These are phyloP conservation scores for Pseudogymnoascus sp. DNA, from an alignment of 2,329 filamentous ascomycete species.

Conservation along the genomic window DNA sequence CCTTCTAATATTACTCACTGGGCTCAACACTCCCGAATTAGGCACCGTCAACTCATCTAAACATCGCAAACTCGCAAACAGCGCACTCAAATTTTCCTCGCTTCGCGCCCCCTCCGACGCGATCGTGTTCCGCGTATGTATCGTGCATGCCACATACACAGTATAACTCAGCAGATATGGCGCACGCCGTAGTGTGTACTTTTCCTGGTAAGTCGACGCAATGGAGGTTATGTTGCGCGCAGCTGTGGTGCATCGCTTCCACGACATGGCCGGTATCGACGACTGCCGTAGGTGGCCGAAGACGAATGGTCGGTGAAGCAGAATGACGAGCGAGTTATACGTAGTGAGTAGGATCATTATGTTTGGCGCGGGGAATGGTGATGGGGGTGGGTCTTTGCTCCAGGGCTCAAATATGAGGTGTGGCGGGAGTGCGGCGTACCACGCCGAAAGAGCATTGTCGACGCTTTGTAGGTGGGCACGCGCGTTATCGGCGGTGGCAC, in stretches of 20 bases:
- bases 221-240: conserved; percentile 33
- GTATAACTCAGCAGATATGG: conserved; percentile 38
- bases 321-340: conserved; percentile 38
- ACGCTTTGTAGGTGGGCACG: conserved; percentile 24
- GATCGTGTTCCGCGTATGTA: conserved; percentile 34
- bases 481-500: conserved; percentile 24
- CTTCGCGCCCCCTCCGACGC: conserved; percentile 18
- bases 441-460: conserved; percentile 24
- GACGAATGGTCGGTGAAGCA: conserved; percentile 37
- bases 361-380: conserved; percentile 21
- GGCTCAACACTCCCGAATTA: conserved; percentile 22
- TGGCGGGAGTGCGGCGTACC: conserved; percentile 26
- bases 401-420: conserved; percentile 24
- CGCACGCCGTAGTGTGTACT: conserved; percentile 34
- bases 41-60: conserved; percentile 30
- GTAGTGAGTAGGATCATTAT: conserved; percentile 29
- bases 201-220: conserved; percentile 30
- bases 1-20: conserved; percentile 13
- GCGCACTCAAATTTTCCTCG: conserved; percentile 22
- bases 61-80: conserved; percentile 27
- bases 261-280: conserved; percentile 22
- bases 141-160: conserved; percentile 36
- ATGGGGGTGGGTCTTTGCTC: conserved; percentile 12
- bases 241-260: conserved; percentile 30
- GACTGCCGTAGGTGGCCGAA: conserved; percentile 27